Percentiles rank a stretch among this genome's conserved stretches.
Conservation (phyloP, 2,329 filamentous ascomycete genomes). For the Emergomyces africanus region DNA sequence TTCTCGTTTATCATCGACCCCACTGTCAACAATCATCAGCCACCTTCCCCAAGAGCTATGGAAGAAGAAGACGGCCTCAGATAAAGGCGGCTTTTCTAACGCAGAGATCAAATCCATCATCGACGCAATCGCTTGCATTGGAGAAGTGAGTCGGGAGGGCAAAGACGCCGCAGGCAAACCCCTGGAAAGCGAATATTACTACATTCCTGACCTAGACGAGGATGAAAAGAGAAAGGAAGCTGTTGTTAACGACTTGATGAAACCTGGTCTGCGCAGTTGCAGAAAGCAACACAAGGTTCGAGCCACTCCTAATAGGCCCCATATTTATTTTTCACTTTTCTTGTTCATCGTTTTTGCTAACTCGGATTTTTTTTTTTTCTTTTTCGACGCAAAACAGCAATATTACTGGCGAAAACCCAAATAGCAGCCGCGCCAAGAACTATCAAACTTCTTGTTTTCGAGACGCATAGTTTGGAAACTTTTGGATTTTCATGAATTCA, state of each 20-base stretch:
- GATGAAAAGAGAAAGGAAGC: constrained; percentile 68
- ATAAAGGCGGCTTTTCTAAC: constrained; percentile 40
- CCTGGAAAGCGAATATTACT: constrained; percentile 95
- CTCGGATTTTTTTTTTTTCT: too few species aligned
- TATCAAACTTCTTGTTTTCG: background rate
- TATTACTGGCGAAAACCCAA: constrained; percentile 58
- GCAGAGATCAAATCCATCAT: constrained; percentile 58
- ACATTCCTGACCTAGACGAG: constrained; percentile 73
- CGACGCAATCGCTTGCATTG: constrained; percentile 63
- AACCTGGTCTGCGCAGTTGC: constrained; percentile 78
- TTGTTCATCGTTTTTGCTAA: constrained; percentile 14
- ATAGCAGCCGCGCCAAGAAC: constrained; percentile 7
- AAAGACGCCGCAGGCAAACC: constrained; percentile 93
- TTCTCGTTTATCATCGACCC: constrained; percentile 81
- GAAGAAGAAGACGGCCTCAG: constrained; percentile 40
- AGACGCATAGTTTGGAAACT: background rate
- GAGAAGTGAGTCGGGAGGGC: constrained; percentile 76
- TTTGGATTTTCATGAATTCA: background rate
- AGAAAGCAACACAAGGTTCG: constrained; percentile 94
- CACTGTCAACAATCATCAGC: constrained; percentile 75
- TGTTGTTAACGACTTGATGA: constrained; percentile 73
- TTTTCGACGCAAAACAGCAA: constrained; percentile 40
- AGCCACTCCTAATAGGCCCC: constrained; percentile 4
- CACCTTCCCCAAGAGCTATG: constrained; percentile 58
- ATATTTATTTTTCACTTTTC: background rate